phyloP scores from a whole-genome alignment of 805 yeast species.

The Priceomyces fermenticarens region DNA sequence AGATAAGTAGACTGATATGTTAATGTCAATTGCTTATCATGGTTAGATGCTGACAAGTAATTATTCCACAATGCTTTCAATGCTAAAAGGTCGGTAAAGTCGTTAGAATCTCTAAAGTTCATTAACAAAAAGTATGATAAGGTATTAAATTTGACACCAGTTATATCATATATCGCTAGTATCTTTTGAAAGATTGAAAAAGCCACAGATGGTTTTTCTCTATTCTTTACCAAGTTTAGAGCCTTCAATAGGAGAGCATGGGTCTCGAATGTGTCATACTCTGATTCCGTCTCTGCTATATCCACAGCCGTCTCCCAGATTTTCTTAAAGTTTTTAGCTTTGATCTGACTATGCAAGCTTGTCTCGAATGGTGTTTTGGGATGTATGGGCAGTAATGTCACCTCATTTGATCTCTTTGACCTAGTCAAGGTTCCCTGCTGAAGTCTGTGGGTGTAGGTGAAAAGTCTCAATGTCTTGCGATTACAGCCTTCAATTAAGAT shows the following conservation, averaged over 20 bases:
- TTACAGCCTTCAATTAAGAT: too few species aligned
- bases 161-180: neutral
- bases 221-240: neutral
- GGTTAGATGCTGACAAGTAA: constrained; percentile 8
- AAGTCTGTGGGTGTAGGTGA: too few species aligned
- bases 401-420: too few species aligned
- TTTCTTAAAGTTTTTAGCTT: too few species aligned
- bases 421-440: too few species aligned
- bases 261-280: neutral
- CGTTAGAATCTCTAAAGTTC: constrained; percentile 10
- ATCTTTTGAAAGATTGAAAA: constrained; percentile 1
- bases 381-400: too few species aligned
- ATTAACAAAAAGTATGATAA: constrained; percentile 5
- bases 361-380: too few species aligned
- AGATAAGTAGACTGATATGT: constrained; percentile 22
- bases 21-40: constrained; percentile 8
- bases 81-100: constrained; percentile 17
- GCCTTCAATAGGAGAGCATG: constrained; percentile 2
- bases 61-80: constrained; percentile 22
- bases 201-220: constrained; percentile 1
- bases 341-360: too few species aligned
- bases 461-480: too few species aligned
- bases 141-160: neutral
- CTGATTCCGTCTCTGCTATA: too few species aligned
- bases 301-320: too few species aligned